phyloP scores from a whole-genome alignment of 768 basidiomycete genomes.

The Russula compacta region DNA sequence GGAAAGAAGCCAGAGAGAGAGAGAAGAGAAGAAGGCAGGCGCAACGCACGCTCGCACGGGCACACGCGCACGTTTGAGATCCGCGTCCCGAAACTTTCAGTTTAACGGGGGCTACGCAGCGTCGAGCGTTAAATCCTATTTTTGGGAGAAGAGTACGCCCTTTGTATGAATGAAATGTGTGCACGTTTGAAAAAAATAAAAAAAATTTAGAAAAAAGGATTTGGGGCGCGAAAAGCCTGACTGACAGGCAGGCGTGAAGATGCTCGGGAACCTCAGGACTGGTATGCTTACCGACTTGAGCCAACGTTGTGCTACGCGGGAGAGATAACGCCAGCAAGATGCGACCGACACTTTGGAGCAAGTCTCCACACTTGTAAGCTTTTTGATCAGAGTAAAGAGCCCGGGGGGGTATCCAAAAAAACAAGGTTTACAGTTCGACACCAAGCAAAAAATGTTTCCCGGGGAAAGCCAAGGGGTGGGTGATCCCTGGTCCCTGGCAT shows the following conservation, averaged over 20 bases:
- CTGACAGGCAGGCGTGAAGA: not conserved
- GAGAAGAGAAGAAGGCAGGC: not conserved
- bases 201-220: not conserved
- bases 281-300: not conserved
- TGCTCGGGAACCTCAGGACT: not conserved
- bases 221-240: not conserved
- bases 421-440: slow-evolving; percentile 16
- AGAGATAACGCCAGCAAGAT: slow-evolving; percentile 5
- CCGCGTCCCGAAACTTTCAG: not conserved
- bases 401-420: not conserved
- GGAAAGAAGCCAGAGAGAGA: not conserved
- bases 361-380: not conserved
- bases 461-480: not conserved
- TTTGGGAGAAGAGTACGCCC: not conserved
- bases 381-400: not conserved
- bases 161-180: not conserved
- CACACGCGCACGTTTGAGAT: slow-evolving; percentile 3
- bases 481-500: not conserved
- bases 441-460: not conserved
- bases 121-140: not conserved
- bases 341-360: not conserved
- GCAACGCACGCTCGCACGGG: not conserved
- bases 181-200: not conserved
- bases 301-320: not conserved
- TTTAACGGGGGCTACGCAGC: not conserved